Evolutionary conservation across 768 basidiomycete genomes (phyloP).

Genomic region (Boletellus emodensis): DNA sequence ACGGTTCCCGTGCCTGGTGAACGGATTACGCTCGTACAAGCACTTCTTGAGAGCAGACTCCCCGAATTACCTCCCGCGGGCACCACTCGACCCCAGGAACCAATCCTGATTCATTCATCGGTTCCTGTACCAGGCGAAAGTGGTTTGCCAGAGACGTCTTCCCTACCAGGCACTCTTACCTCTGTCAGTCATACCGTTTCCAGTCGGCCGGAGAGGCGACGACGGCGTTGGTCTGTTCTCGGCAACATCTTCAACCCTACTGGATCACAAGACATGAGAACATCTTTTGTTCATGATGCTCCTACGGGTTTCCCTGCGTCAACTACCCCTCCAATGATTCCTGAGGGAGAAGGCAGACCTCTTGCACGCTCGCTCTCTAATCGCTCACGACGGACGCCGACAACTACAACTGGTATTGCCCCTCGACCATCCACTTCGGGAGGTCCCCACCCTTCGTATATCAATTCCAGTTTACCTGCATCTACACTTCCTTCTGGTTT

Average conservation of each 20-base stretch:
- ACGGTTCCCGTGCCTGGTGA: slow-evolving; percentile 43
- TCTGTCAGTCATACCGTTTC: slow-evolving; percentile 29
- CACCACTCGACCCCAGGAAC: slow-evolving; percentile 58
- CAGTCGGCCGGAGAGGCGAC: slow-evolving; percentile 39
- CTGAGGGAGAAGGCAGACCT: slow-evolving; percentile 15
- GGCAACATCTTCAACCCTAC: slow-evolving; percentile 40
- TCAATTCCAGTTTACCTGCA: slow-evolving; percentile 16
- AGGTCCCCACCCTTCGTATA: slow-evolving; percentile 22
- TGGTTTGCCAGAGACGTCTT: slow-evolving; percentile 41
- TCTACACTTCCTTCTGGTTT: slow-evolving; percentile 30
- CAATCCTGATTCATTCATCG: slow-evolving; percentile 57
- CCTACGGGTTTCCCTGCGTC: slow-evolving; percentile 18
- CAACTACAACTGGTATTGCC: slow-evolving; percentile 10
- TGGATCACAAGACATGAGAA: slow-evolving; percentile 23
- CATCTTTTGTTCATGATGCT: slow-evolving; percentile 23
- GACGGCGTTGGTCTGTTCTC: slow-evolving; percentile 73
- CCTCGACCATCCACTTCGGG: slow-evolving; percentile 36
- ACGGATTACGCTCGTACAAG: slow-evolving; percentile 67
- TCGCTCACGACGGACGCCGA: slow-evolving; percentile 13
- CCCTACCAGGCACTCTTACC: slow-evolving; percentile 43
- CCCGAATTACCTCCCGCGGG: slow-evolving; percentile 73
- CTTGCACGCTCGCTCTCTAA: slow-evolving; percentile 27
- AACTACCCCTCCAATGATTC: slow-evolving; percentile 17
- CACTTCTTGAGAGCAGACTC: slow-evolving; percentile 72
- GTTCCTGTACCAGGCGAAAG: slow-evolving; percentile 40